Base-by-base conservation (phyloP, 2,329 filamentous ascomycete species). In the Monosporascus sp. region DNA sequence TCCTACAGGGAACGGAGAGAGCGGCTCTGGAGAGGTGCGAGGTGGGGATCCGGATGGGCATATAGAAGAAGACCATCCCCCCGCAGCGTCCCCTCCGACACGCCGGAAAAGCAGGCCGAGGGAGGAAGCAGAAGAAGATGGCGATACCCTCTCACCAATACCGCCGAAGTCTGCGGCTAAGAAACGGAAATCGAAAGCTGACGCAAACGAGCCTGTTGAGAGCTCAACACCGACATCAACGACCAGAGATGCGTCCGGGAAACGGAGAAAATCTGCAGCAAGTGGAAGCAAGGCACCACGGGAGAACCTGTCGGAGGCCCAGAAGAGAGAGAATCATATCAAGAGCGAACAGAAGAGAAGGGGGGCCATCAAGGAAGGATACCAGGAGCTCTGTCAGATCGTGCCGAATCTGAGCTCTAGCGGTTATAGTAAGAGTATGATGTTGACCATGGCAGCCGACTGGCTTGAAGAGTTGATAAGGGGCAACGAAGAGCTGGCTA, bases 271-370 rank as follows among this genome's bases (percentile, higher is more conserved):
- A 62, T 81, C 80, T 1, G 67, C 65, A 7, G 59, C 58, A n/a
- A 72, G 65, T 39, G 67, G 60, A 9, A 58, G 69, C 18, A 85
- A 84, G 62, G 54, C 72, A 2, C 65, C 76, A 3, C 73, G 87
- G 25, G 86, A 86, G 63, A 96, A 96, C 61, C 90, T 96, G 59
- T 79, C 86, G 50, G 94, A 90, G 50, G 90, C 95, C 67, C 89
- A 96, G 72, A 95, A 94, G 70, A 81, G 91, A 36, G 80, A 90
- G 48, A 90, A 89, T 25, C 75, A 91, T 47, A 93, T 93, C 63
- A 65, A 62, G 46, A 68, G 66, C 48, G 67, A 69, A 45, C 79
- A 85, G 61, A 86, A 85, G 66, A 78, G 84, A 46, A 74, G 84
- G 50, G 82, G 85, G 52, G 73, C 84, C 45, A 89, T 89, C 62